Base-by-base conservation (phyloP, 1,139 yeast genomes). In the Candida pseudoviswanathii region DNA sequence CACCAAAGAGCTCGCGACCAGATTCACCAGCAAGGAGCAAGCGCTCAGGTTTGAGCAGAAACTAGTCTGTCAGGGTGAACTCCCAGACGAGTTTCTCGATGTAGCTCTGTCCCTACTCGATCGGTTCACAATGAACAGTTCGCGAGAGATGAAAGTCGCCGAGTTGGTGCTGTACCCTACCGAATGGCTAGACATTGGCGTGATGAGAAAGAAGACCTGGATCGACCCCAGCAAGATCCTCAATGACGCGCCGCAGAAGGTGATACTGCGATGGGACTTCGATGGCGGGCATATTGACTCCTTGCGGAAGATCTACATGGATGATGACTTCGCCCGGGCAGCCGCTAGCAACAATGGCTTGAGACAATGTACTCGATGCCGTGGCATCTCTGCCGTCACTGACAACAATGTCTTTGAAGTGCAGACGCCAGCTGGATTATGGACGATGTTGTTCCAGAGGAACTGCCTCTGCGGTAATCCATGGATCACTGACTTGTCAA, bases 381-480 rank as follows among this genome's bases (percentile, higher is more conserved):
- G 94, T 8, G 77, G 86, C 2, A 64, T 81, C 2, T 81, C 91
- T 1, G 70, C 79, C 41, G 67, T 77, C 3, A 68, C 76, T 11
- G 85, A 80, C 52, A 79, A 78, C 2, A 58, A 70, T 43, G 71
- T 73, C 3, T 75, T 73, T 57, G 75, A 73, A 25, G 51, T 64
- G 3, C 67, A 74, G 34, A 71, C 60, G 52, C 58, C 69, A 3
- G 63, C 74, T 21, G 79, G 83, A 2, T 77, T 81, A 51, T 86
- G 92, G 90, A 82, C 88, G 0, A 75, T 84, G 72, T 86, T 87
- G 2, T 85, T 86, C 61, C 92, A 86, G 56, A 72, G 92, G 55
- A 81, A 82, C 21, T 89, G 96, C 65, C 71, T 87, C 25, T 89
- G 96, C 65, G 96, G 96, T 0, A 89, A 89, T 44, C 77, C 85